Base-by-base conservation (phyloP, 2,329 filamentous ascomycete genomes). In the Aureobasidium sp. region DNA sequence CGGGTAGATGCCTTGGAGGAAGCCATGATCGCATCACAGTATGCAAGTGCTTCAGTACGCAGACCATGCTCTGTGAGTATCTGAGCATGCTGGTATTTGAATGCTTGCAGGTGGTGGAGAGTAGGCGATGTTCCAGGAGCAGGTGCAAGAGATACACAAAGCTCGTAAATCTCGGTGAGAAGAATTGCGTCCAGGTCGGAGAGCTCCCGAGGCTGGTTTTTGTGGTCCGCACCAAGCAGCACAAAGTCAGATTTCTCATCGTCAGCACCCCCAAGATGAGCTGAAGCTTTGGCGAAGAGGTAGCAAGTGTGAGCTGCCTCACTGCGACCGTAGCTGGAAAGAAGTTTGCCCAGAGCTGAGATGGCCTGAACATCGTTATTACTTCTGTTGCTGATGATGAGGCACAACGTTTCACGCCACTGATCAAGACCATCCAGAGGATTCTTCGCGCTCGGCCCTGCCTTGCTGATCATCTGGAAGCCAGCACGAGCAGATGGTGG, bases 101-200 rank as follows among this genome's bases (percentile, higher is more conserved):
- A 97, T 1, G 87, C 85, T 61, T 95, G 85, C 35, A 99, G 76
- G 73, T 99, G 92, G 13, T 93, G 90, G 61, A 89, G 82, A 49
- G 62, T 64, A n/a, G 65, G 61, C 0, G 67, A 64, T 42, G 82
- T 80, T 35, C 84, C 77, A 0, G 79, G 73, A 10, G 79, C 74
- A 23, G 79, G 75, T 2, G 81, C 79, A 15, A 97, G 81, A 10
- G 89, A 89, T 11, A 90, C 78, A 0, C 89, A 91, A 71, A 90
- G 97, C 71, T 99, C 94, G 68, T 95, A 97, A 0, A 96, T 85
- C 72, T 99, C 94, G 43, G 90, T 97, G n/a, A 99, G 81, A 54
- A 96, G 79, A n/a, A 96, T 83, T 4, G 90, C 83, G 69, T 97
- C 91, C 7, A 89, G 81, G 67, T 97, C 91, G 57, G 86, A 85